Conservation (phyloP, 78 protist genomes). For the Capsaspora owczarzaki region DNA sequence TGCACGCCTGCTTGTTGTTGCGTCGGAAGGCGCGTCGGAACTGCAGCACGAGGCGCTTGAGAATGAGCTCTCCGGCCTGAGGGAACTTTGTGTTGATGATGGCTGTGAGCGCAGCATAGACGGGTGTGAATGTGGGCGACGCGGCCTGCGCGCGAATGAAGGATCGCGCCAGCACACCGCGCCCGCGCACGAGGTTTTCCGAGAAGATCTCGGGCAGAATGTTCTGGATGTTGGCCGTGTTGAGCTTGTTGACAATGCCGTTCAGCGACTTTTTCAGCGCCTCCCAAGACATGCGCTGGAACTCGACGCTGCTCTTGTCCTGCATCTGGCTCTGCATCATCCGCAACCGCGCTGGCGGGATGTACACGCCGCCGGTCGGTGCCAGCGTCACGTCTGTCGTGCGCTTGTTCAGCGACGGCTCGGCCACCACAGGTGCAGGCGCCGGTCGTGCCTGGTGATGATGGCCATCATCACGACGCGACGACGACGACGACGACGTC, state of each 20-base stretch:
- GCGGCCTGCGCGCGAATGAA: constrained; percentile 59
- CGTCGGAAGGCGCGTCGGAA: constrained; percentile 70
- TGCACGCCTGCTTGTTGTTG: constrained; percentile 62
- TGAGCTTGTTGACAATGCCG: constrained; percentile 92
- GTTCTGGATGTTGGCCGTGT: constrained; percentile 60
- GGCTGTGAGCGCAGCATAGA: constrained; percentile 91
- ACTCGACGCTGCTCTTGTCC: not conserved
- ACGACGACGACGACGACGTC: no score
- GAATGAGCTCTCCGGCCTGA: constrained; percentile 78
- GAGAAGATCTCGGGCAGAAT: constrained; percentile 79
- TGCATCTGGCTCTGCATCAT: not conserved
- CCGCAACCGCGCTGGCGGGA: constrained; percentile 26
- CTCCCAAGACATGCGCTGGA: constrained; percentile 77
- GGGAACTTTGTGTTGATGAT: constrained; percentile 93
- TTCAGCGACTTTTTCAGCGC: constrained; percentile 85
- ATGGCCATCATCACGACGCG: no score
- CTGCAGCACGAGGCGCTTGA: constrained; percentile 63
- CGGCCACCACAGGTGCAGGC: no score
- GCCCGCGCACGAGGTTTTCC: constrained; percentile 93
- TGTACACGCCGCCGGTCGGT: constrained; percentile 3
- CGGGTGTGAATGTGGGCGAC: constrained; percentile 84
- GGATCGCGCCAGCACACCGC: constrained; percentile 79
- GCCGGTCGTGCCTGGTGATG: no score
- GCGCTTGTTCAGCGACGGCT: no score
- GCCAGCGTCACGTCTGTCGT: not conserved